A percentile compares a stretch with the other conserved stretches of the same genome.
phyloP scores from a whole-genome alignment of 768 basidiomycete species.

The Epithele typhae region DNA sequence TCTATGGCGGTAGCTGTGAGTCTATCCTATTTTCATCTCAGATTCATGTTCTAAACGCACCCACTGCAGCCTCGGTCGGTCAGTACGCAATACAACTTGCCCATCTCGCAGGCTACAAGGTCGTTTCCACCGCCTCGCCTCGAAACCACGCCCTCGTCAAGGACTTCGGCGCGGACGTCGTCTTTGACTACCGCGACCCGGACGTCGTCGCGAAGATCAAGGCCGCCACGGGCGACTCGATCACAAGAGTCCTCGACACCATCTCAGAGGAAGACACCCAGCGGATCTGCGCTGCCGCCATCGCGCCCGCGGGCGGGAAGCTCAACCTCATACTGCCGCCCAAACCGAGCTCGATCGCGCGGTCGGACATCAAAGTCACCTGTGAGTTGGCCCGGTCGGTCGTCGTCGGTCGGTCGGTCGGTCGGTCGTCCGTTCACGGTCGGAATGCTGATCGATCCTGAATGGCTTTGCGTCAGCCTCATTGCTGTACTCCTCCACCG shows the following conservation, averaged over 20 bases:
- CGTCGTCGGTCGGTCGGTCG: too few relatives aligned
- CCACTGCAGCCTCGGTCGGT: slow-evolving; percentile 22
- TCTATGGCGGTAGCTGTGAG: slow-evolving; percentile 19
- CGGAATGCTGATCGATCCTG: too few relatives aligned
- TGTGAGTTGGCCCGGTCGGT: too few relatives aligned
- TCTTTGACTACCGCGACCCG: slow-evolving; percentile 35
- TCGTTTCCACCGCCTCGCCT: slow-evolving; percentile 41
- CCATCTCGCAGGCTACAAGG: slow-evolving; percentile 37
- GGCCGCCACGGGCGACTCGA: slow-evolving; percentile 19
- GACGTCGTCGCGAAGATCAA: slow-evolving; percentile 25
- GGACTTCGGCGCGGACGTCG: slow-evolving; percentile 38
- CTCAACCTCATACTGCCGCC: slow-evolving; percentile 6
- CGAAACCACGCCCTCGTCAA: slow-evolving; percentile 33
- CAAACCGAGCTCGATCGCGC: slow-evolving; percentile 2
- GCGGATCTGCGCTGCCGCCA: background rate
- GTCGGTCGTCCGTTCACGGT: too few relatives aligned
- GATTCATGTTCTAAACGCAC: too few relatives aligned
- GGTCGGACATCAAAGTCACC: slow-evolving; percentile 9
- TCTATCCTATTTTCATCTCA: too few relatives aligned
- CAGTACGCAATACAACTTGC: slow-evolving; percentile 38
- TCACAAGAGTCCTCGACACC: slow-evolving; percentile 26
- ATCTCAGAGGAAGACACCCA: slow-evolving; percentile 23
- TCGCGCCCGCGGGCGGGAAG: slow-evolving; percentile 3
- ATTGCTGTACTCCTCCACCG: too few relatives aligned
- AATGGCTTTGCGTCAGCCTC: too few relatives aligned